phyloP scores from a whole-genome alignment of 441 rosid species.

The Melastoma candidum region DNA sequence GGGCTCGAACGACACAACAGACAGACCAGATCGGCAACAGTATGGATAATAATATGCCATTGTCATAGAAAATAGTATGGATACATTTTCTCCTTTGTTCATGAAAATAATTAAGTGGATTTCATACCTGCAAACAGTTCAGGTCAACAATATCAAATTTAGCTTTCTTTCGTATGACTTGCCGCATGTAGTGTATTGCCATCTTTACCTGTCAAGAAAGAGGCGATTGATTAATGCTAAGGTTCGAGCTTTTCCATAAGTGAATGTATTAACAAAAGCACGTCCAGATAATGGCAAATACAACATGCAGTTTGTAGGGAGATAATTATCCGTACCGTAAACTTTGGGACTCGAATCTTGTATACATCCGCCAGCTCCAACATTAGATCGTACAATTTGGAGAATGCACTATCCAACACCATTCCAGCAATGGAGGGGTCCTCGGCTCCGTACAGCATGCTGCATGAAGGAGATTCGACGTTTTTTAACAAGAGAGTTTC shows the following conservation, averaged over 20 bases:
- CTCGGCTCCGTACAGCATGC: conserved; percentile 97
- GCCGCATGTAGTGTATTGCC: conserved; percentile 95
- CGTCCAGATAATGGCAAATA: too few species aligned
- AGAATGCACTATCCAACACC: conserved; percentile 96
- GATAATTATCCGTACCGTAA: conserved; percentile 43
- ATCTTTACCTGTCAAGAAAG: conserved; percentile 46
- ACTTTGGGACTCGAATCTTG: conserved; percentile 92
- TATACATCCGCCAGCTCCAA: conserved; percentile 94
- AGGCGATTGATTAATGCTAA: too few species aligned
- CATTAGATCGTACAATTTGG: conserved; percentile 87
- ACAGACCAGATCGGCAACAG: too few species aligned
- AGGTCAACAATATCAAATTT: conserved; percentile 94
- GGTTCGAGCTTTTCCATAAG: too few species aligned
- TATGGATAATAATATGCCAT: too few species aligned
- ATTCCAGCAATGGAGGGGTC: conserved; percentile 95
- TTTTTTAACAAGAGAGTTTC: too few species aligned
- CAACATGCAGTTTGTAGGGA: too few species aligned
- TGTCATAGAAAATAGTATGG: too few species aligned
- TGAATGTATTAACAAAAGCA: too few species aligned
- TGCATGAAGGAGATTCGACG: conserved; percentile 19
- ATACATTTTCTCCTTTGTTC: too few species aligned
- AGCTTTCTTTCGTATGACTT: conserved; percentile 77
- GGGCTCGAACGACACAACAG: too few species aligned
- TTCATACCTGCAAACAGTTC: conserved; percentile 69
- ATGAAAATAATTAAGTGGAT: neutral